Conservation (phyloP, 2,329 filamentous ascomycete genomes). For the Xylariaceae sp. region DNA sequence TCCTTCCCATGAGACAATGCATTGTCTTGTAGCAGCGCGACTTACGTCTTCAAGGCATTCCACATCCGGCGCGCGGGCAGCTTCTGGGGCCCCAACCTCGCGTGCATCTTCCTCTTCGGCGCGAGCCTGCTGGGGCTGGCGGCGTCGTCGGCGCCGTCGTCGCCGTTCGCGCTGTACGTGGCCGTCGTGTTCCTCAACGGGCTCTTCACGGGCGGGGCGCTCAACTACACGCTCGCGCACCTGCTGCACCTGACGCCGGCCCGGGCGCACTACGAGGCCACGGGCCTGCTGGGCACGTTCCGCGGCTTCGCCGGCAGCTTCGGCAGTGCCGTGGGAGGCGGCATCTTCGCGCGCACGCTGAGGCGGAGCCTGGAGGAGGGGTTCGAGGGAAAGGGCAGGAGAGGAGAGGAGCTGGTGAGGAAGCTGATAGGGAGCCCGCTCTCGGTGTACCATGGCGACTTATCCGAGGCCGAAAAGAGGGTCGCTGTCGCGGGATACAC, state of each 20-base stretch:
- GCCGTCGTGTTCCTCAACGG: constrained; percentile 63
- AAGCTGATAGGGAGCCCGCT: constrained; percentile 47
- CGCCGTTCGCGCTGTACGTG: constrained; percentile 50
- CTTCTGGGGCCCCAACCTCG: constrained; percentile 62
- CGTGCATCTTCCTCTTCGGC: constrained; percentile 58
- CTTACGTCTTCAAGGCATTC: constrained; percentile 41
- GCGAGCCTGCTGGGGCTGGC: constrained; percentile 54
- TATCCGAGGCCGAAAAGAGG: constrained; percentile 36
- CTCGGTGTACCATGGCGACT: constrained; percentile 39
- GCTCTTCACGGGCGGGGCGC: constrained; percentile 61
- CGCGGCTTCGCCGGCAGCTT: constrained; percentile 78
- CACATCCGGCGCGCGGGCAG: constrained; percentile 69
- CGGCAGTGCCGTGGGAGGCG: constrained; percentile 72
- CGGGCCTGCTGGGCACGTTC: constrained; percentile 72
- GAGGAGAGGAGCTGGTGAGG: constrained; percentile 38
- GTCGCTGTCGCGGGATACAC: constrained; percentile 46
- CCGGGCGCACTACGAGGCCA: constrained; percentile 67
- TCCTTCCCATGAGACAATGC: background rate
- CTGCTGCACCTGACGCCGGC: constrained; percentile 65
- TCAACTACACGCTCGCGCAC: constrained; percentile 81
- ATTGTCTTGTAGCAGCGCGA: background rate
- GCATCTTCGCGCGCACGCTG: constrained; percentile 63
- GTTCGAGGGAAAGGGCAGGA: constrained; percentile 39
- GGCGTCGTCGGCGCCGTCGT: constrained; percentile 45
- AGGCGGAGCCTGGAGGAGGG: constrained; percentile 48